A percentile compares a stretch with the other conserved stretches of the same genome.
These are phyloP conservation scores for Pythium oligandrum DNA, from an alignment of 352 stramenopile species.

Conservation along the genomic window DNA sequence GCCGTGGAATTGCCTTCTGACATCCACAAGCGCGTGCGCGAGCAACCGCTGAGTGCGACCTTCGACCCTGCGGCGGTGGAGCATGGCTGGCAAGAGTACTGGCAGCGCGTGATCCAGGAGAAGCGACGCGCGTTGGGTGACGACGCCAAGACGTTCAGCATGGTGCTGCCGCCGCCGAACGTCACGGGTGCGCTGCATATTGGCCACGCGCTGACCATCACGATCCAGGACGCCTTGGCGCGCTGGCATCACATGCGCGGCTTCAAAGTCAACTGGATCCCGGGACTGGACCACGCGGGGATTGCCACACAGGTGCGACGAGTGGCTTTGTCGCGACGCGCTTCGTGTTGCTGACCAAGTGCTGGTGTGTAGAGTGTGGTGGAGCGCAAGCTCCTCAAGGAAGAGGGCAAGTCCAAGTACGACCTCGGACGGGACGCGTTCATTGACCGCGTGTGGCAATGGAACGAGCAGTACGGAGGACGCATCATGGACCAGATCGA, in stretches of 20 bases:
- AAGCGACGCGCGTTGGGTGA: not conserved
- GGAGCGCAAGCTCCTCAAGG: constrained; percentile 97
- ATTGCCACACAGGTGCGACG: constrained; percentile 94
- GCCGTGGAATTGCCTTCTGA: constrained; percentile 29
- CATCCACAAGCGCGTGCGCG: constrained; percentile 48
- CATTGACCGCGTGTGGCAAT: constrained; percentile 95
- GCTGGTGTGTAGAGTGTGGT: constrained; percentile 87
- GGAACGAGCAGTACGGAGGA: constrained; percentile 97
- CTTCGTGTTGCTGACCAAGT: not conserved
- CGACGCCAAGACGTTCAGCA: constrained; percentile 43
- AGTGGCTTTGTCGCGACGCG: not conserved
- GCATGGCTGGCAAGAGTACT: constrained; percentile 65
- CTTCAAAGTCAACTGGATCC: constrained; percentile 96
- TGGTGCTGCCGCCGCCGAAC: constrained; percentile 96
- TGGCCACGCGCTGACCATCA: constrained; percentile 95
- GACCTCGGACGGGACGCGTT: constrained; percentile 97
- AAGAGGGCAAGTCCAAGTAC: constrained; percentile 86
- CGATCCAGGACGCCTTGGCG: constrained; percentile 97
- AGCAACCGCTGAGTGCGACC: constrained; percentile 39
- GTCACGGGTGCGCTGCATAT: constrained; percentile 97
- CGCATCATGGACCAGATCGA: constrained; percentile 95
- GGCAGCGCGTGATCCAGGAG: constrained; percentile 40
- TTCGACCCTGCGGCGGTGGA: constrained; percentile 70
- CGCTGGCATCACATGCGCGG: constrained; percentile 98
- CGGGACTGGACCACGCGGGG: constrained; percentile 97